Conservation (phyloP, 202 grass and related monocot species). For the Zizania palustris region DNA sequence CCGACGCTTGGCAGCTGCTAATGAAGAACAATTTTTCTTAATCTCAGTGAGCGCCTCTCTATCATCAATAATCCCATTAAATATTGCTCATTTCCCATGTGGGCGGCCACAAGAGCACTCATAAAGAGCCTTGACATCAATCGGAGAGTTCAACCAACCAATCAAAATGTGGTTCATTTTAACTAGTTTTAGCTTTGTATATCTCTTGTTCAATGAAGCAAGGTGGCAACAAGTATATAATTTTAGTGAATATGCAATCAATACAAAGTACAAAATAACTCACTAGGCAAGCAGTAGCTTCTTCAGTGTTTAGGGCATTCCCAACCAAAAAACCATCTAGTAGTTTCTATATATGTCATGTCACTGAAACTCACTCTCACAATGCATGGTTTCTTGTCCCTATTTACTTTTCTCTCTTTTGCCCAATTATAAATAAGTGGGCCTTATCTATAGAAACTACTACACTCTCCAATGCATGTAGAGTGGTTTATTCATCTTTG, state of each 20-base stretch:
- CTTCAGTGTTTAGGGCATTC: conserved; percentile 18
- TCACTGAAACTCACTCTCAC: too few species aligned
- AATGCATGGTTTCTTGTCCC: too few species aligned
- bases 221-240: not conserved
- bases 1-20: not conserved
- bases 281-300: not conserved
- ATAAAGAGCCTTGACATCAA: not conserved
- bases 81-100: not conserved
- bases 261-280: not conserved
- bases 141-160: not conserved
- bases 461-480: too few species aligned
- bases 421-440: too few species aligned
- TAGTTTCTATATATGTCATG: too few species aligned
- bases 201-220: not conserved
- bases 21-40: not conserved
- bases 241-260: too few species aligned
- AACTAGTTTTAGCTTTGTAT: not conserved
- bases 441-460: too few species aligned
- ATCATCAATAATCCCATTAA: too few species aligned
- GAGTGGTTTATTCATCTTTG: too few species aligned
- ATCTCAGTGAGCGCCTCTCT: not conserved
- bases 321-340: too few species aligned
- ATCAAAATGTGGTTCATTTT: conserved; percentile 9
- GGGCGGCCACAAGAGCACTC: not conserved
- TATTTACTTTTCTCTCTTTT: too few species aligned